Base-by-base conservation (phyloP, 2,329 filamentous ascomycete genomes). In the Xylaria sp. region DNA sequence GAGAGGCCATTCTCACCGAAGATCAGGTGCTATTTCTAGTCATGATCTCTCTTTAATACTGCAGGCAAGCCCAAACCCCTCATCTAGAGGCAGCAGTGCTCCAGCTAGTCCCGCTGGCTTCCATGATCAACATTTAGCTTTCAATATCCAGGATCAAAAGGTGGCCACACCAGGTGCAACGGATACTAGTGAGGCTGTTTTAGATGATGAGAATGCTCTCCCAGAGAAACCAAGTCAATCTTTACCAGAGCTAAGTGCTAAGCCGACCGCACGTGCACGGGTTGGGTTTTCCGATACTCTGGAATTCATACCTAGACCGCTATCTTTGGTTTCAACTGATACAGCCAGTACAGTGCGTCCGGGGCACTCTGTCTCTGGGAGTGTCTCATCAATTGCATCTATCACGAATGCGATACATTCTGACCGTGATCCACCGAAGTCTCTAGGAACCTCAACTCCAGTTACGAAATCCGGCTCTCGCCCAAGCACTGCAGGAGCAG, bases 201-300 rank as follows among this genome's bases (percentile, higher is more conserved):
- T 73, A 67, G 69, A 62, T 49, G 80, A 80, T 62, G 76, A 78
- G 70, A 74, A 77, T 23, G 56, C 58, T 36, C 10, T 56, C 23
- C 25, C 58, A 48, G 74, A 76, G 48, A 70, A 69, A 13, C 63
- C 61, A 20, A 71, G 76, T 75, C 66, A 78, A 61, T 66, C 78
- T 79, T 69, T 59, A 48, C 65, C 70, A 23, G 66, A 75, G 64
- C 58, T 74, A 15, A 68, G 67, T 51, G 66, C 73, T 51, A 79
- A 80, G 62, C 69, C 80, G 1, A 67, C 69, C 9, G 85, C 86
- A 3, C 87, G 90, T 68, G 87, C 90, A 51, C 86, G 92, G 13
- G 94, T 97, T 55, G 92, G 92, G 0, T 97, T 97, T 77, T 94
- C 92, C 0, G 94, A 97, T 71, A 92, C 89, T 12, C 85, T 97